These are phyloP conservation scores for Botrytis aclada DNA, from an alignment of 2,329 filamentous ascomycete species.

Conservation along the genomic window DNA sequence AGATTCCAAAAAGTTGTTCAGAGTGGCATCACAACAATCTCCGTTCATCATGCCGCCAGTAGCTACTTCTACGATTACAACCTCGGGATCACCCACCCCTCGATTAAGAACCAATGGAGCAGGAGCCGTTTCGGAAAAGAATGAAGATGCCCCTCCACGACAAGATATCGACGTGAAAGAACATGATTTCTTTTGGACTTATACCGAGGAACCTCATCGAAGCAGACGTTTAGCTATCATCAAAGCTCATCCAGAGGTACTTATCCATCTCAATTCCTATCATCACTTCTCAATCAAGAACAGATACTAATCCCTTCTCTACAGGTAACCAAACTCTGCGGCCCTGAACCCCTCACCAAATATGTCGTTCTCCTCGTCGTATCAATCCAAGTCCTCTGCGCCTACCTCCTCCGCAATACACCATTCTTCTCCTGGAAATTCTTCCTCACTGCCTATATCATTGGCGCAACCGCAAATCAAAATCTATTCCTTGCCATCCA, in stretches of 20 bases:
- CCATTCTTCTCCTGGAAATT: constrained; percentile 81
- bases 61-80: constrained; percentile 16
- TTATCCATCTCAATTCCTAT: constrained; percentile 20
- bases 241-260: constrained; percentile 93
- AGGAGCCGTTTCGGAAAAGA: not conserved
- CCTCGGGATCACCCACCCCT: not conserved
- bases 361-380: constrained; percentile 86
- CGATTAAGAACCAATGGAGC: constrained; percentile 8
- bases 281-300: not conserved
- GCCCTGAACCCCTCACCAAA: constrained; percentile 92
- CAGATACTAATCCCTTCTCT: not conserved
- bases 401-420: constrained; percentile 72
- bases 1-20: not conserved
- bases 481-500: constrained; percentile 98
- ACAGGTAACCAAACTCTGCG: constrained; percentile 94
- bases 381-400: constrained; percentile 72
- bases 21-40: not conserved
- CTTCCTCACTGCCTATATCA: constrained; percentile 81
- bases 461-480: constrained; percentile 95
- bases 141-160: constrained; percentile 20
- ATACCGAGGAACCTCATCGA: constrained; percentile 95
- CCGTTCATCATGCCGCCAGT: constrained; percentile 12
- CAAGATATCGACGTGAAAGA: constrained; percentile 30
- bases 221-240: constrained; percentile 91
- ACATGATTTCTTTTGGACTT: constrained; percentile 87